These are phyloP conservation scores for Aspergillus ellipticus DNA, from an alignment of 495 filamentous ascomycete species.

Conservation along the genomic window DNA sequence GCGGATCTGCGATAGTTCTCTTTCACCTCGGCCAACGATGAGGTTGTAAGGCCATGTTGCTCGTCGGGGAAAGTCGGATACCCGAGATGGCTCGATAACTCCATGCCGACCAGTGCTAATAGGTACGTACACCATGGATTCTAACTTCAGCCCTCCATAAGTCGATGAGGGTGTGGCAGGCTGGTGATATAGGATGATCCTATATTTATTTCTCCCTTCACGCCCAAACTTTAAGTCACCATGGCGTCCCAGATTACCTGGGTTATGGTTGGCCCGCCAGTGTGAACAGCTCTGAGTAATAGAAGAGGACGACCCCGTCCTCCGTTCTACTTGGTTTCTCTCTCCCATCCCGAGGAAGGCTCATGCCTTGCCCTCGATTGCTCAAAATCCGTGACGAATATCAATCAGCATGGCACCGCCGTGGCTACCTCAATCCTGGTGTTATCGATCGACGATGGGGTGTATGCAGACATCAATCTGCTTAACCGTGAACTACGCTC, in stretches of 20 bases:
- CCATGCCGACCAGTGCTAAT: background rate
- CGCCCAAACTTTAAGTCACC: background rate
- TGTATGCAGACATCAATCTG: background rate
- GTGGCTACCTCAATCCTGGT: background rate
- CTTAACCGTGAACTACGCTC: background rate
- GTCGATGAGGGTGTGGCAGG: background rate
- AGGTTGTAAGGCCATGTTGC: background rate
- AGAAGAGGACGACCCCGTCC: background rate
- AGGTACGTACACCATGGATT: background rate
- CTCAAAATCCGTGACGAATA: background rate
- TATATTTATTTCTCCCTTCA: background rate
- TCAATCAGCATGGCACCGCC: background rate
- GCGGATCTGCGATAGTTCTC: background rate
- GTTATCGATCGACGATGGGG: background rate
- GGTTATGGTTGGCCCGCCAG: background rate
- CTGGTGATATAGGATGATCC: background rate
- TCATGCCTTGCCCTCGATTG: background rate
- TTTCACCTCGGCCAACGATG: background rate
- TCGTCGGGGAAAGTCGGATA: background rate
- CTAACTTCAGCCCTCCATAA: background rate
- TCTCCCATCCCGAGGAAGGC: background rate
- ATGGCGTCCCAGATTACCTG: background rate
- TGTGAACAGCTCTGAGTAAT: background rate
- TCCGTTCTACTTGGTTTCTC: background rate
- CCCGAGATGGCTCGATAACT: background rate